Percentiles rank a stretch among this genome's conserved stretches.
Evolutionary conservation across 352 stramenopile genomes (phyloP).

Genomic region (Pythium sukuiense): DNA sequence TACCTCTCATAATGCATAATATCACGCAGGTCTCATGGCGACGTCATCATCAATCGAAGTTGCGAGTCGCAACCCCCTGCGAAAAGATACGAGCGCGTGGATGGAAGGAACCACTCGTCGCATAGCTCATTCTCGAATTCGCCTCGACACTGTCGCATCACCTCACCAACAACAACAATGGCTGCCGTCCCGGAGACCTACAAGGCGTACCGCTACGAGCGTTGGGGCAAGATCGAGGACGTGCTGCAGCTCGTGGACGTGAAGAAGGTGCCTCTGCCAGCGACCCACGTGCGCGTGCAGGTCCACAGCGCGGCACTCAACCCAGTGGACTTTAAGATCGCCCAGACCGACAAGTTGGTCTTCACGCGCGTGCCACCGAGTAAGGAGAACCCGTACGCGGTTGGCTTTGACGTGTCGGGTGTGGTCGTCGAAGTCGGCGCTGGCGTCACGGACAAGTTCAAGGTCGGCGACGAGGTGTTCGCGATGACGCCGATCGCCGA

Average conservation of each 20-base stretch:
- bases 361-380: conserved; percentile 2
- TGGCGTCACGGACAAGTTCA: background rate
- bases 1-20: too few relatives aligned
- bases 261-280: background rate
- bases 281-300: conserved; percentile 18
- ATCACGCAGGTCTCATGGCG: too few relatives aligned
- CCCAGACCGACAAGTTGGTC: background rate
- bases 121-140: too few relatives aligned
- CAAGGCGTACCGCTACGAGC: conserved; percentile 17
- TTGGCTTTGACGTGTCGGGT: background rate
- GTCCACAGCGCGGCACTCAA: conserved; percentile 15
- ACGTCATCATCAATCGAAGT: too few relatives aligned
- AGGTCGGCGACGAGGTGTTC: conserved; percentile 22
- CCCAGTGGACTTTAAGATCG: conserved; percentile 13
- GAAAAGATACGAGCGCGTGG: too few relatives aligned
- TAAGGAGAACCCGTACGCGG: conserved; percentile 16
- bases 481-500: conserved; percentile 22
- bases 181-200: conserved; percentile 1
- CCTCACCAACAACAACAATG: background rate
- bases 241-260: conserved; percentile 5
- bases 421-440: background rate
- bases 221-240: conserved; percentile 9
- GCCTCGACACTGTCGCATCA: background rate
- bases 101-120: too few relatives aligned
- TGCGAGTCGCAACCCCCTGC: too few relatives aligned